Evolutionary conservation across 1,284 basidiomycete species (phyloP).

Genomic region (Ganoderma lingzhi): DNA sequence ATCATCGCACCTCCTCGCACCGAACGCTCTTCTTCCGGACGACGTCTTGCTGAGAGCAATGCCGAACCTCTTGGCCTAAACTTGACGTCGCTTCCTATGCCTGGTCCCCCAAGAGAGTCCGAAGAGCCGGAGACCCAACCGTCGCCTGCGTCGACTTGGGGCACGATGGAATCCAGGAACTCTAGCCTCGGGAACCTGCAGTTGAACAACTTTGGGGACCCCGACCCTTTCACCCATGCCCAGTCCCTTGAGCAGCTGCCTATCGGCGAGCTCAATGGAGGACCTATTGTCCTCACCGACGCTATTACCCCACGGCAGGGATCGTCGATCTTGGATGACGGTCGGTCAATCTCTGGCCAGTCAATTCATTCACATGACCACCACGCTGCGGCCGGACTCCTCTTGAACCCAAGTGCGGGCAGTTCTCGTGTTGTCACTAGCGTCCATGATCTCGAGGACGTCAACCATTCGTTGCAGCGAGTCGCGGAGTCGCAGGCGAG

Average conservation of each 20-base stretch:
- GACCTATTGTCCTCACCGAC: conserved; percentile 18
- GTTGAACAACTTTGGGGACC: conserved; percentile 21
- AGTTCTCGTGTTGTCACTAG: conserved; percentile 31
- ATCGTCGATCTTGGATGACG: conserved; percentile 10
- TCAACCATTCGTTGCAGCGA: conserved; percentile 31
- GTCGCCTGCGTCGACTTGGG: conserved; percentile 37
- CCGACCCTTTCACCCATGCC: conserved; percentile 9
- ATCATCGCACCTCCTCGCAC: background rate
- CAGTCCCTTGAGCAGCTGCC: conserved; percentile 23
- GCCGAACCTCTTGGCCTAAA: conserved; percentile 15
- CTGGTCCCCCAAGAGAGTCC: conserved; percentile 9
- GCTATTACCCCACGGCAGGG: conserved; percentile 16
- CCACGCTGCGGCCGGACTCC: background rate
- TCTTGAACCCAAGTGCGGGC: conserved; percentile 16
- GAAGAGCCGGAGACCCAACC: conserved; percentile 20
- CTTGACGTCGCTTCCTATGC: conserved; percentile 14
- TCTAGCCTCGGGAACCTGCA: conserved; percentile 31
- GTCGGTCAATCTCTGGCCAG: conserved; percentile 20
- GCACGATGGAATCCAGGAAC: conserved; percentile 26
- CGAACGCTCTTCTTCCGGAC: background rate
- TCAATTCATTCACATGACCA: conserved; percentile 19
- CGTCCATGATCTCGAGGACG: conserved; percentile 31
- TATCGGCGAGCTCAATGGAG: conserved; percentile 21
- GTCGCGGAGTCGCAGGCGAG: conserved; percentile 20
- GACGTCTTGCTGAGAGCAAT: background rate